Evolutionary conservation across 352 stramenopile species (phyloP).

Genomic region (Phytopythium delawarense): DNA sequence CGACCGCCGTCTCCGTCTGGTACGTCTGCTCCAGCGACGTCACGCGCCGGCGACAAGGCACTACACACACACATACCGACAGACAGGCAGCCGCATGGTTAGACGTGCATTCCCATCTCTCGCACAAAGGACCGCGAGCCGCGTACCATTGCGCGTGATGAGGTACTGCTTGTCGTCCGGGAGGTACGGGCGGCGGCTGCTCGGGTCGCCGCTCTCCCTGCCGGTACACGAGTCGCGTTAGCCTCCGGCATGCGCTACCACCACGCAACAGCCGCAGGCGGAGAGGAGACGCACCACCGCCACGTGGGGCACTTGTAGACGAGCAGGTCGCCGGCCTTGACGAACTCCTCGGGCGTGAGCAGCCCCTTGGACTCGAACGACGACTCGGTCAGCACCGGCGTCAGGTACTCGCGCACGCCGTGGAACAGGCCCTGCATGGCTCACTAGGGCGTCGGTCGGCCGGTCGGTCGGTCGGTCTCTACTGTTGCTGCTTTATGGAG

Average conservation of each 20-base stretch:
- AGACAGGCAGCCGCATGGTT: neutral
- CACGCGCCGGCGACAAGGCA: conserved; percentile 85
- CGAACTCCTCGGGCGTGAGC: conserved; percentile 97
- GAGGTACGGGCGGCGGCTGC: conserved; percentile 55
- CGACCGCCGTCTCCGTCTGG: conserved; percentile 61
- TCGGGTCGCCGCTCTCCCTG: conserved; percentile 71
- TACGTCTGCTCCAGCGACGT: conserved; percentile 74
- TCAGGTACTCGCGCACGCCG: conserved; percentile 84
- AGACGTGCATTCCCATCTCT: neutral
- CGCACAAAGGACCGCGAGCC: no score
- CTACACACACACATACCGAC: conserved; percentile 13
- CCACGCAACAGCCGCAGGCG: neutral
- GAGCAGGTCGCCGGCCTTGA: conserved; percentile 92
- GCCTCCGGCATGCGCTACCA: neutral
- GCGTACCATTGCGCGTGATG: conserved; percentile 65
- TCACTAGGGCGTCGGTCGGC: neutral
- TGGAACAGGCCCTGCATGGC: conserved; percentile 78
- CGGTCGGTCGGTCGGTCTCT: no score
- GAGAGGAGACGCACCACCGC: conserved; percentile 64
- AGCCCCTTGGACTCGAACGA: conserved; percentile 93
- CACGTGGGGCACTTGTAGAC: conserved; percentile 97
- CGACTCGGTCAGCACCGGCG: conserved; percentile 88
- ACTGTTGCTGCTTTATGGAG: no score
- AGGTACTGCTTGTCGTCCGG: conserved; percentile 88
- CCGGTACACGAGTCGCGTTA: neutral